Evolutionary conservation across 1,284 basidiomycete species (phyloP), one percentile per base, ranked within the genome.

Genomic region (Ceratobasidium sp.): DNA sequence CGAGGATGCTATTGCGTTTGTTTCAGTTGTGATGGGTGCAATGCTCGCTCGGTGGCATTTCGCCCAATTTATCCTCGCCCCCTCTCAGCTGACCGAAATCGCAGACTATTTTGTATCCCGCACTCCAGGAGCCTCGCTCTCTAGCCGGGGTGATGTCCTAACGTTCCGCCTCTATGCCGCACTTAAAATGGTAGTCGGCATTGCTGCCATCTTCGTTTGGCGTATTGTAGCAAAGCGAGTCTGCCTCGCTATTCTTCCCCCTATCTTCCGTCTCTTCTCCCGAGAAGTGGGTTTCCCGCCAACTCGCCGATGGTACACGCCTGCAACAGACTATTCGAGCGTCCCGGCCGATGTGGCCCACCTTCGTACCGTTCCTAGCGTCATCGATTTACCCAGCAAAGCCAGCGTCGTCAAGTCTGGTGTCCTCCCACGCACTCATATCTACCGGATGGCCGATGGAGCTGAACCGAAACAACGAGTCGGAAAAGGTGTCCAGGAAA

Each of bases 1-100:
- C 83, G 97, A 99, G 83, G 97, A 99, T 81, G 95, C 96, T 4
- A 97, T 98, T 74, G 96, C 97, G 0, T 94, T 97, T 80, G 85
- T 95, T 29, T 92, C 94, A 13, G 96, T 97, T 57, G 88, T 95
- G 17, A 87, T 94, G 70, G 97, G 97, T 22, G 86, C 88, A n/a
- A 86, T 90, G 25, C 82, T 96, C 0, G 90, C 90, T 0, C 86
- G 89, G 69, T 96, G 94, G 91, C 87, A 86, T 73, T 77, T 76
- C 17, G 73, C 78, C 40, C 70, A 77, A 6, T 75, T 75, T 34
- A 57, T 66, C n/a, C 73, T 78, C 17, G 51, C 61, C 40, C 62
- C 73, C 1, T 49, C 73, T 37, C 49, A 75, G 7, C 40, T 56
- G 46, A n/a, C 34, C 62, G 62, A 19, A 2, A 66, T 51, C 37